Conservation (phyloP, 768 basidiomycete species). For the Amanita jacksonii region DNA sequence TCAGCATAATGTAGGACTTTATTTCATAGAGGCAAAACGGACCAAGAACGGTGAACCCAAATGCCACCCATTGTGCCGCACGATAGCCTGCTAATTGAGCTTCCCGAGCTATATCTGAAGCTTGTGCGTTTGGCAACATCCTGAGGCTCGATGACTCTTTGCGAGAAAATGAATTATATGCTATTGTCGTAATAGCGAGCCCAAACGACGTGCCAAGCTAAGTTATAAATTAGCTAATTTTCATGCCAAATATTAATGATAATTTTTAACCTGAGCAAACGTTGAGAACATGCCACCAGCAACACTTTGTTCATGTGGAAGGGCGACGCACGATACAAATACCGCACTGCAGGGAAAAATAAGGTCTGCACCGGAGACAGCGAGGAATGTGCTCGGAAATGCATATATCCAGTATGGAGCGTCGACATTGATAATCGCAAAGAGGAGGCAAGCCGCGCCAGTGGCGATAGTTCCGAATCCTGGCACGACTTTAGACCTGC, state of each 20-base stretch:
- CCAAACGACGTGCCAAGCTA: constrained; percentile 13
- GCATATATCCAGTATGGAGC: constrained; percentile 65
- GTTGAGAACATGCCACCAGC: constrained; percentile 77
- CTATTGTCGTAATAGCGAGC: constrained; percentile 16
- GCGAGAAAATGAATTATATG: too few relatives aligned
- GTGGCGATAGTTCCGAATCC: constrained; percentile 50
- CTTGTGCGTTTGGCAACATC: too few relatives aligned
- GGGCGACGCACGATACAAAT: constrained; percentile 59
- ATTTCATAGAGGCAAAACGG: too few relatives aligned
- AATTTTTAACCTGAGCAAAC: constrained; percentile 50
- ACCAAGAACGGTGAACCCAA: constrained; percentile 56
- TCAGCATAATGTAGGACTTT: too few relatives aligned
- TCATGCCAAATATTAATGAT: not conserved
- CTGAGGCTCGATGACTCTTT: too few relatives aligned
- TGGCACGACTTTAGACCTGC: constrained; percentile 1
- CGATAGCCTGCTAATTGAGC: constrained; percentile 45
- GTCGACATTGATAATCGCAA: constrained; percentile 53
- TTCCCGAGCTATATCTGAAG: constrained; percentile 16
- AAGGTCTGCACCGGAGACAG: constrained; percentile 73
- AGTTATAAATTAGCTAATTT: not conserved
- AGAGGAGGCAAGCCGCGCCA: constrained; percentile 46
- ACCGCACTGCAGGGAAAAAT: constrained; percentile 64
- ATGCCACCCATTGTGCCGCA: constrained; percentile 58
- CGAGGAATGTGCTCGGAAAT: constrained; percentile 56
- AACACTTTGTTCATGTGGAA: constrained; percentile 65